Percentiles rank a stretch among this genome's conserved stretches.
phyloP scores from a whole-genome alignment of 1,139 yeast genomes.

The Sugiyamaella xylanicola region DNA sequence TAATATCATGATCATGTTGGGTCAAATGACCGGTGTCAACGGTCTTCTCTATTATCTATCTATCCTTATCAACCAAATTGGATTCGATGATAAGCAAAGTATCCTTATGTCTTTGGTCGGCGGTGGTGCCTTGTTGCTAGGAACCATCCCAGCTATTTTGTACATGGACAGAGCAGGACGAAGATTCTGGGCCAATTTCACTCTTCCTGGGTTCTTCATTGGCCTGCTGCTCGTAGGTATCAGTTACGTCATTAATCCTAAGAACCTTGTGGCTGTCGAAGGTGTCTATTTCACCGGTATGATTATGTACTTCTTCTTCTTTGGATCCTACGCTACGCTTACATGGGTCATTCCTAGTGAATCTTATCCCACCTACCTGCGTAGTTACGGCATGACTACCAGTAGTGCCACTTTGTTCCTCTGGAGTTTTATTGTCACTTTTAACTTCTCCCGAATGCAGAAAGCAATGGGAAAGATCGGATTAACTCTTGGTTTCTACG shows the following conservation, averaged over 20 bases:
- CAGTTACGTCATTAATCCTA: constrained; percentile 50
- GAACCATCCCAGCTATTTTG: constrained; percentile 63
- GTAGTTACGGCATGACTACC: constrained; percentile 56
- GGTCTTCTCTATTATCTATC: constrained; percentile 55
- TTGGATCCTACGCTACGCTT: constrained; percentile 64
- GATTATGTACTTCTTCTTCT: constrained; percentile 60
- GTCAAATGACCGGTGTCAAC: constrained; percentile 72
- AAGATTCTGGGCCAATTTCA: constrained; percentile 42
- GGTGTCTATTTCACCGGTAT: constrained; percentile 60
- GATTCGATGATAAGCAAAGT: constrained; percentile 48
- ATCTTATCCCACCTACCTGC: constrained; percentile 54
- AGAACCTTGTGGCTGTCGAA: constrained; percentile 50
- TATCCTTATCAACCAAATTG: constrained; percentile 44
- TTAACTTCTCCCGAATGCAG: constrained; percentile 59
- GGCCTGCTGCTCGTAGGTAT: constrained; percentile 61
- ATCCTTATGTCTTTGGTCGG: constrained; percentile 49
- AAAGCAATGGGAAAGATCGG: constrained; percentile 60
- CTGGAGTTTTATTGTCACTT: constrained; percentile 64
- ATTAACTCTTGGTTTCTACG: constrained; percentile 62
- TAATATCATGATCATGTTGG: constrained; percentile 62
- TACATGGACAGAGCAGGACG: constrained; percentile 65
- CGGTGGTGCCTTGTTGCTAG: constrained; percentile 60
- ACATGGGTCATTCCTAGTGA: constrained; percentile 64
- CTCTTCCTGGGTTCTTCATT: constrained; percentile 56
- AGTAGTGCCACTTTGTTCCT: constrained; percentile 57